Percentiles rank a stretch among this genome's conserved stretches.
Evolutionary conservation across 495 filamentous ascomycete genomes (phyloP).

Genomic region (Penicillium pulvis): DNA sequence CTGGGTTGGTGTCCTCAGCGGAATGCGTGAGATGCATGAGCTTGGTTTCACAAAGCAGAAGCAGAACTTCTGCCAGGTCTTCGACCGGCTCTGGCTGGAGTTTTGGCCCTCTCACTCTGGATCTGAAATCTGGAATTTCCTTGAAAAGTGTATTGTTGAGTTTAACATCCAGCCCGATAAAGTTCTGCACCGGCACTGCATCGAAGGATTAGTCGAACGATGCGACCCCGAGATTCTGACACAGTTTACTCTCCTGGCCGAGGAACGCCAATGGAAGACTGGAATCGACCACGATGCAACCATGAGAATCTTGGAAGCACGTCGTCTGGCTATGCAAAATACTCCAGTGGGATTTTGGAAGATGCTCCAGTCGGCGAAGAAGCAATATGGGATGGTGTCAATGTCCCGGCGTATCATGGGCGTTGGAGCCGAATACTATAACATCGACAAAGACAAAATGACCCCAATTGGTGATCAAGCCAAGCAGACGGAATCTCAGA

Average conservation of each 20-base stretch:
- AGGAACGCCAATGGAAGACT: slow-evolving; percentile 37
- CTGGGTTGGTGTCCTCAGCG: slow-evolving; percentile 44
- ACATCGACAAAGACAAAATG: slow-evolving; percentile 10
- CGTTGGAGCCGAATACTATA: slow-evolving; percentile 17
- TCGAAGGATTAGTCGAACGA: slow-evolving; percentile 45
- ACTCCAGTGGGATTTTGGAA: slow-evolving; percentile 46
- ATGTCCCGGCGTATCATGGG: slow-evolving; percentile 43
- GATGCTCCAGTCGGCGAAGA: slow-evolving; percentile 45
- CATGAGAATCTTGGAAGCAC: slow-evolving; percentile 29
- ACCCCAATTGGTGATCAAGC: slow-evolving; percentile 21
- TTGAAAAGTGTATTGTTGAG: slow-evolving; percentile 36
- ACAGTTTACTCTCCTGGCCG: slow-evolving; percentile 30
- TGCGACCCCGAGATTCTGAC: slow-evolving; percentile 34
- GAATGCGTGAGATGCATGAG: slow-evolving; percentile 41
- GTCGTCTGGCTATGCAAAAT: slow-evolving; percentile 35
- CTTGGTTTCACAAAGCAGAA: slow-evolving; percentile 33
- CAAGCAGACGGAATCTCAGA: slow-evolving; percentile 25
- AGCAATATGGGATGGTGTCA: slow-evolving; percentile 33
- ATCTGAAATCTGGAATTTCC: slow-evolving; percentile 35
- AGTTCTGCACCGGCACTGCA: slow-evolving; percentile 43
- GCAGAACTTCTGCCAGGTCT: slow-evolving; percentile 33
- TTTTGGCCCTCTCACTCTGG: slow-evolving; percentile 43
- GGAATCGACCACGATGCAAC: slow-evolving; percentile 31
- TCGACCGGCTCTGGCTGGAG: slow-evolving; percentile 49
- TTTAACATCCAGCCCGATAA: slow-evolving; percentile 42